A percentile compares a stretch with the other conserved stretches of the same genome.
phyloP scores from a whole-genome alignment of 805 yeast genomes.

The Metschnikowia picachoensis region DNA sequence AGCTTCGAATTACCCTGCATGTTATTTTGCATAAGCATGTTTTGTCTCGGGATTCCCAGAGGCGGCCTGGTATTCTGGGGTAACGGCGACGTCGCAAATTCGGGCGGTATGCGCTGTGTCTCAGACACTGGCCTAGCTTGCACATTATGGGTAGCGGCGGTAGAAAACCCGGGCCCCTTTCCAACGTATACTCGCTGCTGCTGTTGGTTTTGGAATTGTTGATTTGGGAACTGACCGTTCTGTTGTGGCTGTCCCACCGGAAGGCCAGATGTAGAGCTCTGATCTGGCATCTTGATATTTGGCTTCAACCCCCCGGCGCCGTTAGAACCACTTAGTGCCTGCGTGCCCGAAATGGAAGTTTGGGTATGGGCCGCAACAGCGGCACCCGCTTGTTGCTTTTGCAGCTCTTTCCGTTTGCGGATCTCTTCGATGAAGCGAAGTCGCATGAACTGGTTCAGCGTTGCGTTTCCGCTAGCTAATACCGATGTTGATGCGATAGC shows the following conservation, averaged over 20 bases:
- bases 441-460: conserved; percentile 72
- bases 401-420: conserved; percentile 56
- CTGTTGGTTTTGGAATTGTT: conserved; percentile 8
- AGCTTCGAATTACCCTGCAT: conserved; percentile 2
- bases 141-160: neutral
- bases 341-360: neutral
- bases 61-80: conserved; percentile 5
- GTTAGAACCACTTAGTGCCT: no score
- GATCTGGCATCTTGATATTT: no score
- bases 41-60: conserved; percentile 2
- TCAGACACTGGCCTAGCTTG: neutral
- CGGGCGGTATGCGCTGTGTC: neutral
- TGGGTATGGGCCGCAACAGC: conserved; percentile 36
- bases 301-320: no score
- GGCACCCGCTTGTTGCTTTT: conserved; percentile 40
- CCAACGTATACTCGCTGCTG: neutral
- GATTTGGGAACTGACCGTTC: conserved; percentile 7
- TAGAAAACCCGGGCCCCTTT: neutral
- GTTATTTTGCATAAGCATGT: conserved; percentile 3
- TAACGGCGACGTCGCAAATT: conserved; percentile 4
- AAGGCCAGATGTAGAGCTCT: no score
- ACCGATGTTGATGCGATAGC: conserved; percentile 18
- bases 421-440: conserved; percentile 85
- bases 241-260: no score
- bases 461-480: conserved; percentile 23